phyloP scores from a whole-genome alignment of 768 basidiomycete genomes.

The Coprinopsis sp. region DNA sequence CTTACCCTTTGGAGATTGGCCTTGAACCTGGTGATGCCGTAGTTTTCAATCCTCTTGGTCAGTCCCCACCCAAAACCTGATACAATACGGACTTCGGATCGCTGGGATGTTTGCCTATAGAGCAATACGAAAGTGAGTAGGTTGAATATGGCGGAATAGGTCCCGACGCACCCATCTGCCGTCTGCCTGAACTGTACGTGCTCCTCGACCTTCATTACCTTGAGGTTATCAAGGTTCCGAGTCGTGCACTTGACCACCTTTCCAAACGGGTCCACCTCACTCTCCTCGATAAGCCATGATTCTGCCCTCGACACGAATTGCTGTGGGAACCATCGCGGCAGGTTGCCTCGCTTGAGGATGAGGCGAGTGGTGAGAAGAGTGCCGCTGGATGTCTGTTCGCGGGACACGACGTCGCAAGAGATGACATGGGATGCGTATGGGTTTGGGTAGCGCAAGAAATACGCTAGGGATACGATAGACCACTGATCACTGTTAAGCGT shows the following conservation, averaged over 20 bases:
- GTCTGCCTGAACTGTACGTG: constrained; percentile 66
- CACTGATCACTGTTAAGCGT: constrained; percentile 73
- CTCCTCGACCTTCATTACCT: constrained; percentile 91
- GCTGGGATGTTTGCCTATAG: constrained; percentile 72
- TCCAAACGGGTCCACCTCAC: constrained; percentile 83
- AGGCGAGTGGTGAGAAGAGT: constrained; percentile 83
- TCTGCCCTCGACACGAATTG: constrained; percentile 82
- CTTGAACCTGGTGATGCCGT: constrained; percentile 81
- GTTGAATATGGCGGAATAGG: too few relatives aligned
- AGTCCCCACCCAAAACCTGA: constrained; percentile 90
- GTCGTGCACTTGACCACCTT: constrained; percentile 75
- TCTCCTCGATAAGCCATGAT: constrained; percentile 94
- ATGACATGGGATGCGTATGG: constrained; percentile 91
- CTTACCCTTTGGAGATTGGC: constrained; percentile 76
- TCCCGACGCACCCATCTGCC: constrained; percentile 55
- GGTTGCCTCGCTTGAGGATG: constrained; percentile 86
- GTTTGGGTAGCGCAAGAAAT: constrained; percentile 94
- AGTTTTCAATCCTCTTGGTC: constrained; percentile 81
- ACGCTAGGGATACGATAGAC: constrained; percentile 88
- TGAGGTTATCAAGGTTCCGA: constrained; percentile 89
- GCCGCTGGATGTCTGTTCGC: constrained; percentile 66
- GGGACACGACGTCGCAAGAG: constrained; percentile 93
- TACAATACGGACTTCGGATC: constrained; percentile 81
- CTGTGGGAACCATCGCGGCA: constrained; percentile 87
- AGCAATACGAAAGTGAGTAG: too few relatives aligned